Conservation (phyloP, 164 flowering plant species). For the Akebia trifoliata region DNA sequence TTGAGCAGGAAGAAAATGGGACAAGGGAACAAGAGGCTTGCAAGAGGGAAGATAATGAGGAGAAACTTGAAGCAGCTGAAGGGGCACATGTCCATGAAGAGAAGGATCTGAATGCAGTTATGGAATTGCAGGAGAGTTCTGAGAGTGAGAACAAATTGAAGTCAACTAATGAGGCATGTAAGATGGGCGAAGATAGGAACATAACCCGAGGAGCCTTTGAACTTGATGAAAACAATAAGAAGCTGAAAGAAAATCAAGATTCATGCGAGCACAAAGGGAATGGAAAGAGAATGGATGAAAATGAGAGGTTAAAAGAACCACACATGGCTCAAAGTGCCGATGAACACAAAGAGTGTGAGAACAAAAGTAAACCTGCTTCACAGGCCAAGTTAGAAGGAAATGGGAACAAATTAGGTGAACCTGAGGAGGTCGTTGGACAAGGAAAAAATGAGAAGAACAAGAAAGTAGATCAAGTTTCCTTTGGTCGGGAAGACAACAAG, state of each 20-base stretch:
- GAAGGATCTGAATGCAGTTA: conserved; percentile 3
- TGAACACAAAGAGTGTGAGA: conserved; percentile 10
- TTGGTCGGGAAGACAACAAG: conserved; percentile 21
- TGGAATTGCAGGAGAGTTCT: neutral
- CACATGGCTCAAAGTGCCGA: conserved; percentile 4
- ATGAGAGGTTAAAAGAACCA: neutral
- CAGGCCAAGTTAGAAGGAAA: conserved; percentile 7
- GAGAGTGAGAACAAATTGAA: conserved; percentile 3
- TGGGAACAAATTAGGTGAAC: conserved; percentile 20
- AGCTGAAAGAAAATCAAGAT: conserved; percentile 8
- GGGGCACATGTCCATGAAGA: conserved; percentile 13
- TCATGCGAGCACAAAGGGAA: conserved; percentile 9
- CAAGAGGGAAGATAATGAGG: conserved; percentile 6
- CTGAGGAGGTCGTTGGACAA: conserved; percentile 8
- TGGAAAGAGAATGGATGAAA: conserved; percentile 4
- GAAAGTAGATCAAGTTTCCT: conserved; percentile 10
- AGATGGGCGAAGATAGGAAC: conserved; percentile 6
- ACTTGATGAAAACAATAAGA: conserved; percentile 6
- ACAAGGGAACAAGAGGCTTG: conserved; percentile 2
- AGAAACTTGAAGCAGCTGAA: conserved; percentile 7
- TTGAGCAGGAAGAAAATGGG: conserved; percentile 16
- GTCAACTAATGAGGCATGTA: conserved; percentile 13
- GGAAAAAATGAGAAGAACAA: conserved; percentile 11
- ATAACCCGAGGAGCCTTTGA: neutral
- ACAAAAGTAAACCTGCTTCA: conserved; percentile 8